Base-by-base conservation (phyloP, 495 filamentous ascomycete genomes). In the Letharia lupina region DNA sequence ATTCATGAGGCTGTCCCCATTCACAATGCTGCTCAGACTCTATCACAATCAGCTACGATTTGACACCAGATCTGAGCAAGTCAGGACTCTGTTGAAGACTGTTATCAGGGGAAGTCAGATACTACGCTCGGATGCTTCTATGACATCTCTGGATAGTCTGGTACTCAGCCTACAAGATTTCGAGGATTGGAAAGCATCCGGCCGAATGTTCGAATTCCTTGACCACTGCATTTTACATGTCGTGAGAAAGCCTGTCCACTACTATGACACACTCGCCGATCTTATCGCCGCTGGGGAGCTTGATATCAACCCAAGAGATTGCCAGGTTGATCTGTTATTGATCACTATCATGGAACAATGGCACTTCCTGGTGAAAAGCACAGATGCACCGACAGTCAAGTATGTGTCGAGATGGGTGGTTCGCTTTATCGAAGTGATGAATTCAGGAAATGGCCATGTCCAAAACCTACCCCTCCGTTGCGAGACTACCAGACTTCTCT, bases 161-260 rank as follows among this genome's bases (percentile, higher is more conserved):
- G 71, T 89, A 40, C 73, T 78, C 6, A 78, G 81, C 45, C 72
- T 90, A 9, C 73, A 72, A 62, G 64, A 63, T 16, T 60, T 74
- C 16, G 61, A 70, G 40, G 65, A 9, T 50, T 52, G 62, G 60
- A 70, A 66, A 44, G 68, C 64, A 54, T 68, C 61, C 8, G 67
- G 70, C 11, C 54, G 67, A 2, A 67, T 86, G 1, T 84, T 85
- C 73, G 67, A 82, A 6, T 96, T 93, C 69, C 72, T 97, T 61
- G 91, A 97, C 67, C 90, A 92, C 60, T 94, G 90, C 73, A 77
- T 87, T 23, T 82, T 82, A 50, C 84, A 91, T 20, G 86, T 87
- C 59, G 84, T 85, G 8, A 86, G 84, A 61, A 84, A 84, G 48
- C 86, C 89, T 9, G 83, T 91, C 69, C 91, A 69, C 50, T 73